phyloP scores from a whole-genome alignment of 2,329 filamentous ascomycete genomes.

The Penicillium hesseltinei region DNA sequence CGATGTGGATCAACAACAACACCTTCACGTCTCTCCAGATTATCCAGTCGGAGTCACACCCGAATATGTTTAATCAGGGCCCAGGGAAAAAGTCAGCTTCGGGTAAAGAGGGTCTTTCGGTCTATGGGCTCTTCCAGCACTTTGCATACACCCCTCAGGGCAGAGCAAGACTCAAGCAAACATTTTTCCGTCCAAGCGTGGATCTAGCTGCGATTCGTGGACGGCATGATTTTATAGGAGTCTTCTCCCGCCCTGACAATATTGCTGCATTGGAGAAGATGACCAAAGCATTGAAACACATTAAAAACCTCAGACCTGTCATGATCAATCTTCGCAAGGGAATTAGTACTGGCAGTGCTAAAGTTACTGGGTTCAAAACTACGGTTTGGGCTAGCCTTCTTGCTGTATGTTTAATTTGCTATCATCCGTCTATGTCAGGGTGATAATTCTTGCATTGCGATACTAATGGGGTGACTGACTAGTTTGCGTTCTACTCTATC shows the following conservation, averaged over 20 bases:
- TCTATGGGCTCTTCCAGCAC: conserved; percentile 78
- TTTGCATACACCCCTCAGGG: conserved; percentile 78
- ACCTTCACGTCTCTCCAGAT: conserved; percentile 82
- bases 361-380: conserved; percentile 57
- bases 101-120: conserved; percentile 75
- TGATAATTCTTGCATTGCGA: neutral
- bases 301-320: conserved; percentile 72
- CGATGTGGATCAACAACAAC: conserved; percentile 76
- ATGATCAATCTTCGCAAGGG: conserved; percentile 75
- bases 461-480: conserved; percentile 23
- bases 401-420: conserved; percentile 37
- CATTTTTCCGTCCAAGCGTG: conserved; percentile 75
- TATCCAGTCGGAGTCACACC: conserved; percentile 76
- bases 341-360: conserved; percentile 55
- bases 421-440: too few relatives aligned
- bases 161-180: conserved; percentile 67
- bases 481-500: conserved; percentile 70
- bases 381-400: conserved; percentile 73
- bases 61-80: conserved; percentile 74
- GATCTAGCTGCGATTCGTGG: conserved; percentile 66
- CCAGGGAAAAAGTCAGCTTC: conserved; percentile 60
- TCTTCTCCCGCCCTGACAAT: conserved; percentile 69
- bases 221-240: conserved; percentile 67
- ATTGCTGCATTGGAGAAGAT: conserved; percentile 55
- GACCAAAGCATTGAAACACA: conserved; percentile 61